These are phyloP conservation scores for Phytophthora fragariaefolia DNA, from an alignment of 352 stramenopile genomes.

Conservation along the genomic window DNA sequence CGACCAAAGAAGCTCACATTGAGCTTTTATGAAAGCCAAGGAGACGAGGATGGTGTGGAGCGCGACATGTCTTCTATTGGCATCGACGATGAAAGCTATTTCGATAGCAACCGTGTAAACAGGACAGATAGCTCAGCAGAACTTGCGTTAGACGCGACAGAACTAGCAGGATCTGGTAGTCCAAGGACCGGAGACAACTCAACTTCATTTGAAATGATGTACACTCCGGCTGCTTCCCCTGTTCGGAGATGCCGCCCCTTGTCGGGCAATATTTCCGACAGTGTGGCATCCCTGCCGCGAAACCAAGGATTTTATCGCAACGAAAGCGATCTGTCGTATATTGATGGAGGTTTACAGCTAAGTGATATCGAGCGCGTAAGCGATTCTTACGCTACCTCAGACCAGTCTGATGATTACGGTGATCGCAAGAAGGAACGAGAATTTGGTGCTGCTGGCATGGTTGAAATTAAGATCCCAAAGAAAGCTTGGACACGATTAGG, in stretches of 20 bases:
- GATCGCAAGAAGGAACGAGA: conserved; percentile 37
- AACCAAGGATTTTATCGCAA: conserved; percentile 55
- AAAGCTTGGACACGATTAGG: conserved; percentile 84
- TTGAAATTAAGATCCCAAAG: conserved; percentile 86
- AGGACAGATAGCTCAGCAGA: conserved; percentile 20
- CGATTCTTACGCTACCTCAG: conserved; percentile 74
- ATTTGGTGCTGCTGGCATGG: conserved; percentile 50
- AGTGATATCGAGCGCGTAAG: conserved; percentile 73
- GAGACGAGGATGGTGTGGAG: conserved; percentile 26
- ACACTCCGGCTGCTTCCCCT: conserved; percentile 60
- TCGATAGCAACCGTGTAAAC: conserved; percentile 38
- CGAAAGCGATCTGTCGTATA: conserved; percentile 53
- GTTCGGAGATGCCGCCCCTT: conserved; percentile 25
- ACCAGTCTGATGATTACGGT: conserved; percentile 53
- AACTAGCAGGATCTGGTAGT: conserved; percentile 48
- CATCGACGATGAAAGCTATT: conserved; percentile 65
- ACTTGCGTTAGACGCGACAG: conserved; percentile 22
- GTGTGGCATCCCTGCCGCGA: conserved; percentile 40
- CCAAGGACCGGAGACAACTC: conserved; percentile 59
- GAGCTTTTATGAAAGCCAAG: conserved; percentile 73
- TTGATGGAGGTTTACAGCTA: conserved; percentile 51
- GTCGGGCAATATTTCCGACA: conserved; percentile 38
- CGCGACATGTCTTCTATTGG: conserved; percentile 58
- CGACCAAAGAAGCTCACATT: conserved; percentile 74
- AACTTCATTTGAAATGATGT: conserved; percentile 75